Evolutionary conservation across 805 yeast species (phyloP), one percentile per base, ranked within the genome.

Genomic region (Suhomyces pyralidae): DNA sequence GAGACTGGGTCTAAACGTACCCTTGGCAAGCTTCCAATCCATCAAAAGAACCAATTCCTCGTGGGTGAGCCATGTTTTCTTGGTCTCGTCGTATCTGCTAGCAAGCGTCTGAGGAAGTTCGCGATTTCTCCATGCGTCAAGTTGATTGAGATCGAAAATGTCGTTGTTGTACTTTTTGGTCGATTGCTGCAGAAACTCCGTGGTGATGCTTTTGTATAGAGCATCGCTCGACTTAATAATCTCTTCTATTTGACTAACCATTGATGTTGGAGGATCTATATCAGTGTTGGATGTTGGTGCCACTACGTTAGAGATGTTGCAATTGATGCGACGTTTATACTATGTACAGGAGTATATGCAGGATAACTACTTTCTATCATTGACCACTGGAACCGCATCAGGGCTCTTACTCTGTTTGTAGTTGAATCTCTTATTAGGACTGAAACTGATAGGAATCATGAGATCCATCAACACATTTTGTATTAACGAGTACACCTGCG

Each of bases 381-480:
- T 12, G 2, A 45, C 26, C 15, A 45, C 48, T 30, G 20, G 30
- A 7, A 22, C 34, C 7, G 49, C 49, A 3, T 50, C 43, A 9
- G 22, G 48, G 42, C 24, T 28, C 38, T 50, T 50, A 4, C 40
- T 30, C n/a, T 59, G 53, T 43, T 56, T 52, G 45, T 57, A 58
- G 36, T 60, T 61, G 25, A 72, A 55, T 57, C 78, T 63, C 34
- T 51, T 61, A 53, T 74, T 74, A 4, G 85, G 83, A 2, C 80
- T 70, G 59, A 71, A 77, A 46, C 74, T 67, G 20, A 85, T 71
- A 1, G 96, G 96, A 63, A 86, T 70, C 34, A 76, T 67, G 59
- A 74, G 71, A 62, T 92, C 94, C 62, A 93, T 70, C 15, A 87
- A 54, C 12, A 86, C 66, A 65, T 92, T 93, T 61, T 93, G 97